These are phyloP conservation scores for Globisporangium okanoganense DNA, from an alignment of 352 stramenopile genomes.

Conservation along the genomic window DNA sequence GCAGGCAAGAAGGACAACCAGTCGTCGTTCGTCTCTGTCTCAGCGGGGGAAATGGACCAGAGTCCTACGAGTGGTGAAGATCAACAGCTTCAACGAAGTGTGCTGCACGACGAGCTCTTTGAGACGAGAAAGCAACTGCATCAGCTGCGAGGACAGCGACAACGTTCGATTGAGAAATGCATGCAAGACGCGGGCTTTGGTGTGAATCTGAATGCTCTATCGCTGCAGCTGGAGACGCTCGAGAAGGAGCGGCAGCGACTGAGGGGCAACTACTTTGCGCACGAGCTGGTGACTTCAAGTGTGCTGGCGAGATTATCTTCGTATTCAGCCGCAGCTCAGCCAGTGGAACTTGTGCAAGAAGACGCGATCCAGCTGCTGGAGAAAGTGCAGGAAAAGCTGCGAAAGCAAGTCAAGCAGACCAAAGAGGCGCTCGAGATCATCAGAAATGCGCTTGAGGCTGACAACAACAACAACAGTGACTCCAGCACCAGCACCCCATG, in stretches of 20 bases:
- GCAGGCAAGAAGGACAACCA: background rate
- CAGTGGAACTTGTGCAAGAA: constrained; percentile 33
- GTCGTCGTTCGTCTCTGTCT: background rate
- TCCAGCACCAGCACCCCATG: no score
- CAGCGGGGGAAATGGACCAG: background rate
- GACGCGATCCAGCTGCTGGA: constrained; percentile 32
- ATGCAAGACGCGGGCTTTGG: constrained; percentile 24
- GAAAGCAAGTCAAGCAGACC: constrained; percentile 20
- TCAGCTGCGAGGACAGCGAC: constrained; percentile 21
- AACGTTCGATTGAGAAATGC: constrained; percentile 7
- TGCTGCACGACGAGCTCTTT: constrained; percentile 29
- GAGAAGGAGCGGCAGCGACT: constrained; percentile 32
- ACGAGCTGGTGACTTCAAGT: constrained; percentile 29
- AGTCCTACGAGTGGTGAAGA: background rate
- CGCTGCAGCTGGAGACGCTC: constrained; percentile 13
- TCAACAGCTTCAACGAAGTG: background rate
- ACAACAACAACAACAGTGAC: background rate
- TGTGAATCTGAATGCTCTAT: constrained; percentile 13
- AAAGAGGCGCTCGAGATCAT: constrained; percentile 35
- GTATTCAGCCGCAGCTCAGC: background rate
- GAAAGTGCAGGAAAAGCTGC: constrained; percentile 22
- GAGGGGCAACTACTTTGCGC: constrained; percentile 22
- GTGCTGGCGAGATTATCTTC: constrained; percentile 6
- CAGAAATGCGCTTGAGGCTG: constrained; percentile 7
- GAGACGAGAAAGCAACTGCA: constrained; percentile 29